Conservation (phyloP, 495 filamentous ascomycete species). For the Sabuloglossum arenarium region DNA sequence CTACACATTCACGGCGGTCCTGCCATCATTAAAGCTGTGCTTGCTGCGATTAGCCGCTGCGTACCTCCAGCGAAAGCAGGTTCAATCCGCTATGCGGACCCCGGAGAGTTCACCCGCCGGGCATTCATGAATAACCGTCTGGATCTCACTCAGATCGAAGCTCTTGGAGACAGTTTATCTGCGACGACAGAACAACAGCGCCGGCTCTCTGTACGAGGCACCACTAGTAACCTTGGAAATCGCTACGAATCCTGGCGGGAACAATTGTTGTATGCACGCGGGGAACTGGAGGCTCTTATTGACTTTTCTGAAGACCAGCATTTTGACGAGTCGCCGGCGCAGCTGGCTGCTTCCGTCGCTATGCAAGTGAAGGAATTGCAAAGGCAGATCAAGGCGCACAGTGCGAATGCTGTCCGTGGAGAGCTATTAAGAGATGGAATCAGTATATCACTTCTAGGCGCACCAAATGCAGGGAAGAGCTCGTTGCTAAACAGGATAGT, state of each 20-base stretch:
- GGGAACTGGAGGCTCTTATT: conserved; percentile 85
- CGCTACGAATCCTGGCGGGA: conserved; percentile 74
- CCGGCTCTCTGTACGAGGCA: conserved; percentile 60
- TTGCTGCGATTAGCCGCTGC: conserved; percentile 43
- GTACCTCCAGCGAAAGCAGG: conserved; percentile 6
- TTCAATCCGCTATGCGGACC: conserved; percentile 71
- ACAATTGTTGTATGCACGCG: conserved; percentile 57
- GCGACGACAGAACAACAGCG: conserved; percentile 92
- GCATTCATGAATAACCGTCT: conserved; percentile 78
- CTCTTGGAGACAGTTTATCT: conserved; percentile 62
- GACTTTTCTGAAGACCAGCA: conserved; percentile 96
- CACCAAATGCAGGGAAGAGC: conserved; percentile 91
- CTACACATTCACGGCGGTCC: conserved; percentile 86
- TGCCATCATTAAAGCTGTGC: conserved; percentile 68
- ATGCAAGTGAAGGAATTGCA: conserved; percentile 36
- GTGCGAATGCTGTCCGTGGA: conserved; percentile 56
- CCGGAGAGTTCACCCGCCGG: conserved; percentile 86
- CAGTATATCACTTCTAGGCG: conserved; percentile 63
- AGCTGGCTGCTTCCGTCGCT: conserved; percentile 47
- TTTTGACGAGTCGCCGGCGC: conserved; percentile 70
- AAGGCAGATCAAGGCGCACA: conserved; percentile 40
- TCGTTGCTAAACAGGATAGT: conserved; percentile 78
- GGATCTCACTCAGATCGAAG: conserved; percentile 84
- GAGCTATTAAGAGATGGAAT: conserved; percentile 79
- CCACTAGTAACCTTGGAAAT: conserved; percentile 43